These are phyloP conservation scores for Arbutus unedo DNA, from an alignment of 148 eudicot genomes.

Conservation along the genomic window DNA sequence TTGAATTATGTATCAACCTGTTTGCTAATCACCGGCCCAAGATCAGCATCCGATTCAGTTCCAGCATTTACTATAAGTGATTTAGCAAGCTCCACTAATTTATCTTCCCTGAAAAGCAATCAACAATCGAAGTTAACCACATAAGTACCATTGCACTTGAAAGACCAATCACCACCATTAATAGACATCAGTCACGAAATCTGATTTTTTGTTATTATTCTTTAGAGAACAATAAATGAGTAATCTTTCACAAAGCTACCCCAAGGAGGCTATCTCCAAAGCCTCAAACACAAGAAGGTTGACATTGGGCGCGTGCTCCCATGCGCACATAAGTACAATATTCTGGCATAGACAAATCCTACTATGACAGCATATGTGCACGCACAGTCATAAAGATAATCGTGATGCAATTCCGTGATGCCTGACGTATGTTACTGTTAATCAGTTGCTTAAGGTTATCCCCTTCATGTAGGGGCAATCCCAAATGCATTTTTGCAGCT, in stretches of 20 bases:
- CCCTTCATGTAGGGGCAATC: background rate
- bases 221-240: background rate
- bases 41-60: constrained; percentile 89
- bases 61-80: constrained; percentile 84
- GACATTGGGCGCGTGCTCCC: background rate
- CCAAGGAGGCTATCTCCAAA: background rate
- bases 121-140: background rate
- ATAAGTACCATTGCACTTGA: background rate
- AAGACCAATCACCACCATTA: background rate
- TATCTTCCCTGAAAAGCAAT: constrained; percentile 61
- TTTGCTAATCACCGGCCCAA: constrained; percentile 97
- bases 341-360: background rate
- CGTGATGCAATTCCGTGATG: background rate
- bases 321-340: background rate
- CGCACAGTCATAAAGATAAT: background rate
- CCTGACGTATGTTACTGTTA: background rate
- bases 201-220: background rate
- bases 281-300: background rate
- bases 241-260: background rate
- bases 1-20: constrained; percentile 45
- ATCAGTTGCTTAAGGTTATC: background rate
- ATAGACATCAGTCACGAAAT: too few relatives aligned
- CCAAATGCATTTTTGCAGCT: background rate
- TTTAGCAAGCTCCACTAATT: constrained; percentile 76
- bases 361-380: background rate